Evolutionary conservation across 176 grass and related monocot genomes (phyloP), one percentile per base, ranked within the genome.

Genomic region (Pontederia paniculata): DNA sequence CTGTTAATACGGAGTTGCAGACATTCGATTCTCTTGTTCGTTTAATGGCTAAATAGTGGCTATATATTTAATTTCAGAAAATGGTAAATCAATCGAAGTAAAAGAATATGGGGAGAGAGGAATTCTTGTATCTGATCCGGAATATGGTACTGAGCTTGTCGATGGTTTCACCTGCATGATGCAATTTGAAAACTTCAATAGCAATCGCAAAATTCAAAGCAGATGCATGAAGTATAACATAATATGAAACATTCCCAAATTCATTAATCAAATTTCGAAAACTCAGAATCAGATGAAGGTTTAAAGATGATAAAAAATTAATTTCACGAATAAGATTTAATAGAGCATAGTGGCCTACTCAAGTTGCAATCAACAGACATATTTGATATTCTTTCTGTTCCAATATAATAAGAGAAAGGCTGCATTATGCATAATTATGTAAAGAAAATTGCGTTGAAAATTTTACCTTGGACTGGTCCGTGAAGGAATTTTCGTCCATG

Each of bases 401-500:
- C 3, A 1, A 31, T 31, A 31, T 31, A 1, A 5, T 31, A 2
- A 31, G 25, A 31, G 25, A 5, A 5, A 5, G 5, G 25, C 25
- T 31, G 5, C 25, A 31, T 5, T 5, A 31, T 31, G 25, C 5
- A 31, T 31, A 25, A 56, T 19, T 52, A 53, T 12, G 12, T 16
- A 20, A 52, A 17, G 15, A 42, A 12, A 54, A 54, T 11, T 19
- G 15, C 41, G 28, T 37, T 37, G 28, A 44, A n/a, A 22, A 42
- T 3, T 67, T 55, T 85, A 80, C 89, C 76, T 95, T 95, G 15
- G 54, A 80, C 23, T 75, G 84, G 48, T 77, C 60, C 23, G 56
- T 52, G 21, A 95, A 95, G 18, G 89, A 83, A 42, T 95, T 95
- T 60, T 78, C 90, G 31, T 83, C 82, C 77, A 74, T 78, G 28